A percentile compares a stretch with the other conserved stretches of the same genome.
These are phyloP conservation scores for Ulmus americana DNA, from an alignment of 331 rosid genomes.

Conservation along the genomic window DNA sequence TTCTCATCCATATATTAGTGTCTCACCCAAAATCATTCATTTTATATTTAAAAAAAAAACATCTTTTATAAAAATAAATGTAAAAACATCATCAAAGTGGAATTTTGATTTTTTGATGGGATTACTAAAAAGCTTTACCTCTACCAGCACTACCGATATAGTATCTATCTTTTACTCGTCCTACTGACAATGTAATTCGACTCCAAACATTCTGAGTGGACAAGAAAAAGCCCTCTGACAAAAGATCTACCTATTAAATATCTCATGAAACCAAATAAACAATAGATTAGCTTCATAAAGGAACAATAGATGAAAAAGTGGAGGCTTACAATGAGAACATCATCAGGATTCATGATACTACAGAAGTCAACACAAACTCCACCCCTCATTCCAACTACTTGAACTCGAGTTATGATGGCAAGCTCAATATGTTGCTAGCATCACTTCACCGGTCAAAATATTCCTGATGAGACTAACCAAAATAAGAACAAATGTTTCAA, in stretches of 20 bases:
- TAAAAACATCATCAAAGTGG: too few relatives aligned
- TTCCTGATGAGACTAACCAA: constrained; percentile 50
- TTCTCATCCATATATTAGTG: too few relatives aligned
- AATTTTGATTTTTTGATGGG: too few relatives aligned
- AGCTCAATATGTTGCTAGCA: constrained; percentile 47
- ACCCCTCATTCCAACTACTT: constrained; percentile 83
- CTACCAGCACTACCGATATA: too few relatives aligned
- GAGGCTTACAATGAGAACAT: constrained; percentile 74
- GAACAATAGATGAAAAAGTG: constrained; percentile 8
- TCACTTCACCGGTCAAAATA: constrained; percentile 77
- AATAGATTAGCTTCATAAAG: constrained; percentile 9
- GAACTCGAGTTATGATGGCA: constrained; percentile 59
- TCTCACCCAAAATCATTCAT: too few relatives aligned
- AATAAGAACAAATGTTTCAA: constrained; percentile 28
- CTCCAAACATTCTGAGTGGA: constrained; percentile 91
- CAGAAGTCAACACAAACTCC: constrained; percentile 93
- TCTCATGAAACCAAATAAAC: constrained; percentile 4
- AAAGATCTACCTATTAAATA: constrained; percentile 60
- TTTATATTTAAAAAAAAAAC: too few relatives aligned
- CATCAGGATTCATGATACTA: constrained; percentile 81
- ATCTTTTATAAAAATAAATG: too few relatives aligned
- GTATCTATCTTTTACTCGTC: too few relatives aligned
- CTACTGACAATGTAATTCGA: constrained; percentile 87
- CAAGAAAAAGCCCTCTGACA: constrained; percentile 86
- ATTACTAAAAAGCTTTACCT: too few relatives aligned